Evolutionary conservation across 1,284 basidiomycete genomes (phyloP).

Genomic region (Tetrapyrgos nigripes): DNA sequence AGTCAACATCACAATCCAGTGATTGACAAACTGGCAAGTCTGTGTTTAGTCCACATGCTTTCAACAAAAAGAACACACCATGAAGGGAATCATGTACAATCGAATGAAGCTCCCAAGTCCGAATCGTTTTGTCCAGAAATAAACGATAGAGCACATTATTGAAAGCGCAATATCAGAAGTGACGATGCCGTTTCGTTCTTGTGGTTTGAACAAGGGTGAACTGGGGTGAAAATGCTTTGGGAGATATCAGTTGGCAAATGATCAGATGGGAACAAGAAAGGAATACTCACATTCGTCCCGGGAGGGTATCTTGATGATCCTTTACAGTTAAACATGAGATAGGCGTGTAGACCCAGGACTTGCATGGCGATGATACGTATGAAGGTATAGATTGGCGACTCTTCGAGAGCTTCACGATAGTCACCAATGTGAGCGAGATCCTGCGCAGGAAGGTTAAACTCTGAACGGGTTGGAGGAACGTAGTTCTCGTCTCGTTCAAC

Average conservation of each 20-base stretch:
- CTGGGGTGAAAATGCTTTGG: constrained; percentile 69
- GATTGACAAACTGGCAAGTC: constrained; percentile 43
- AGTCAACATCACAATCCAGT: constrained; percentile 73
- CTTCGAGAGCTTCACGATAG: constrained; percentile 64
- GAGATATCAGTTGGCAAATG: neutral
- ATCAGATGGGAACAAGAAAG: neutral
- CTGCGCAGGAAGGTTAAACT: constrained; percentile 52
- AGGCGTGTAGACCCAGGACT: constrained; percentile 71
- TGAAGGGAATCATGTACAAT: constrained; percentile 59
- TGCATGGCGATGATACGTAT: constrained; percentile 73
- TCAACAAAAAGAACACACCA: constrained; percentile 48
- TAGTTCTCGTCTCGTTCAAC: constrained; percentile 66
- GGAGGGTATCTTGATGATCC: constrained; percentile 75
- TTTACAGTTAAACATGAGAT: constrained; percentile 75
- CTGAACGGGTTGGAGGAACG: constrained; percentile 54
- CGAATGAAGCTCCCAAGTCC: constrained; percentile 49
- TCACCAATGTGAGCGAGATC: constrained; percentile 48
- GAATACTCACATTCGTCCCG: constrained; percentile 66
- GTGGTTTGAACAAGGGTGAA: constrained; percentile 78
- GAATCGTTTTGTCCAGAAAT: constrained; percentile 42
- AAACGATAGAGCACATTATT: constrained; percentile 49
- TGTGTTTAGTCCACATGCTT: neutral
- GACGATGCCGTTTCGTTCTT: constrained; percentile 60
- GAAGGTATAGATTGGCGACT: constrained; percentile 80
- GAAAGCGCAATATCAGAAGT: constrained; percentile 55